Evolutionary conservation across 2,329 filamentous ascomycete genomes (phyloP).

Genomic region (Diaporthe sp.): DNA sequence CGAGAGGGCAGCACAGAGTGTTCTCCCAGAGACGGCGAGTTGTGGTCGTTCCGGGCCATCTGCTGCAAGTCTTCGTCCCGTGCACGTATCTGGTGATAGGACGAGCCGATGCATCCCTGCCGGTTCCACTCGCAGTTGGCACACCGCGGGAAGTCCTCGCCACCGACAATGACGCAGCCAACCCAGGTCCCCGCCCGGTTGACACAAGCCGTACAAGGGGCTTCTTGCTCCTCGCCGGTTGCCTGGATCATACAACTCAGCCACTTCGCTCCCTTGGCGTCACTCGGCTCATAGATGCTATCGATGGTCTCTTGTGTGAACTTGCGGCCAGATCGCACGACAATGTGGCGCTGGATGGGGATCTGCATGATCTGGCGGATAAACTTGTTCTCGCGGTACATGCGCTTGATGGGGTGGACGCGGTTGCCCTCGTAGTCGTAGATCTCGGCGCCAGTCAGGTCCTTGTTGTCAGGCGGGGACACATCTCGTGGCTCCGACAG

Average conservation of each 20-base stretch:
- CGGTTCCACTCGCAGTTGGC: slow-evolving; percentile 64
- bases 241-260: slow-evolving; percentile 62
- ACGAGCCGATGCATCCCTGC: slow-evolving; percentile 38
- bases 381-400: slow-evolving; percentile 53
- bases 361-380: slow-evolving; percentile 49
- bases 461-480: slow-evolving; percentile 21
- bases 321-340: slow-evolving; percentile 54
- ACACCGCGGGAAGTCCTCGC: slow-evolving; percentile 55
- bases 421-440: slow-evolving; percentile 49
- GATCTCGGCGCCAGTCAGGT: slow-evolving; percentile 46
- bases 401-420: slow-evolving; percentile 50
- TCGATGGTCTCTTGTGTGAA: slow-evolving; percentile 52
- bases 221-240: slow-evolving; percentile 52
- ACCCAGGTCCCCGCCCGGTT: slow-evolving; percentile 56
- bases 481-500: slow-evolving; percentile 28
- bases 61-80: slow-evolving; percentile 26
- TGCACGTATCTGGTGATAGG: slow-evolving; percentile 31
- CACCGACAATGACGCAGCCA: slow-evolving; percentile 56
- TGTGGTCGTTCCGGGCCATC: background rate
- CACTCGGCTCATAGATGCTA: slow-evolving; percentile 53
- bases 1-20: slow-evolving; percentile 16
- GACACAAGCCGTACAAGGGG: slow-evolving; percentile 54
- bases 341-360: slow-evolving; percentile 51
- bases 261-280: slow-evolving; percentile 57
- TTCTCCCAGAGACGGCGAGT: slow-evolving; percentile 17